Conservation (phyloP, 2,329 filamentous ascomycete genomes). For the Aspergillus nomiae region DNA sequence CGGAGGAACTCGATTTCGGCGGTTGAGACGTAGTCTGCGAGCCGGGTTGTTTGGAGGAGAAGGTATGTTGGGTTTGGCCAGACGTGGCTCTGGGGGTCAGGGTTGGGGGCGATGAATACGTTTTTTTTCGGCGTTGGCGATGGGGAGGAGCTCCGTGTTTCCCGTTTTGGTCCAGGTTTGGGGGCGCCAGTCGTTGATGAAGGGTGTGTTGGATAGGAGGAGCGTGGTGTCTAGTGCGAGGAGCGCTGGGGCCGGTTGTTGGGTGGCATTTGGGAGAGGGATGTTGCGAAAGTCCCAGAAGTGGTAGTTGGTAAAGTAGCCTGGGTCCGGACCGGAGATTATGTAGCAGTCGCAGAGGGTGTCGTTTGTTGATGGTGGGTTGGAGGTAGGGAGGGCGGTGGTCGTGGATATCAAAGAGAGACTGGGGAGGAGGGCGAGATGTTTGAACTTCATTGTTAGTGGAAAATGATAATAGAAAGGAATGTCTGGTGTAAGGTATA, state of each 20-base stretch:
- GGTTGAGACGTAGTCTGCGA: slow-evolving; percentile 47
- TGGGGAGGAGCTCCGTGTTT: slow-evolving; percentile 40
- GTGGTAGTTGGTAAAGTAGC: slow-evolving; percentile 54
- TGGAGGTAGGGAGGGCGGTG: not conserved
- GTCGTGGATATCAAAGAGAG: not conserved
- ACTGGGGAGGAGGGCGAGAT: not conserved
- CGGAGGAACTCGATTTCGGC: slow-evolving; percentile 52
- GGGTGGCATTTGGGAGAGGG: slow-evolving; percentile 15
- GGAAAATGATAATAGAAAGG: not conserved
- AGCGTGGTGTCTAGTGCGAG: slow-evolving; percentile 21
- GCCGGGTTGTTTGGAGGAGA: slow-evolving; percentile 49
- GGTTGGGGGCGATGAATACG: slow-evolving; percentile 43
- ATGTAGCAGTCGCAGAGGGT: slow-evolving; percentile 50
- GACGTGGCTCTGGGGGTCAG: slow-evolving; percentile 16
- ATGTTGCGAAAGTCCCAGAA: slow-evolving; percentile 55
- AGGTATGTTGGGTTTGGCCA: slow-evolving; percentile 43
- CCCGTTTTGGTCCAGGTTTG: slow-evolving; percentile 43
- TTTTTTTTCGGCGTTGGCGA: slow-evolving; percentile 51
- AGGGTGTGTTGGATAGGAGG: slow-evolving; percentile 36
- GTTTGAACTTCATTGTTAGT: not conserved
- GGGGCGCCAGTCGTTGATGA: slow-evolving; percentile 42
- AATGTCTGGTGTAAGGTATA: not conserved
- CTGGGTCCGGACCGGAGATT: slow-evolving; percentile 43
- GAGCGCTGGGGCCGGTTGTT: not conserved
- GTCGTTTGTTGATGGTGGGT: not conserved